Conservation (phyloP, 2,329 filamentous ascomycete genomes). For the Pestalotiopsis fici region DNA sequence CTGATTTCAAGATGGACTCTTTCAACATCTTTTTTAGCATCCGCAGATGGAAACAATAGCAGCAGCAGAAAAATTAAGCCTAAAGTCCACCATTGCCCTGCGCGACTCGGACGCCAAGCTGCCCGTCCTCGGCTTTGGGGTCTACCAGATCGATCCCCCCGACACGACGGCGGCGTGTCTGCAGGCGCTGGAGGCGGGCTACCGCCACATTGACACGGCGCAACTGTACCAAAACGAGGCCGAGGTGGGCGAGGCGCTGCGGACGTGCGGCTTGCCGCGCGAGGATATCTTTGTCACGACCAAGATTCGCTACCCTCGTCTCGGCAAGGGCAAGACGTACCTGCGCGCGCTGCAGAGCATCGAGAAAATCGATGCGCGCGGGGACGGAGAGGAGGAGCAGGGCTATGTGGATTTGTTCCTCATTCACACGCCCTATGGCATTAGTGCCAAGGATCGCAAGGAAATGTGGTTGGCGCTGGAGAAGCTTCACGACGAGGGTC, state of each 20-base stretch:
- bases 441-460: slow-evolving; percentile 51
- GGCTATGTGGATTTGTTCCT: slow-evolving; percentile 30
- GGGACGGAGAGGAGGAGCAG: too few species aligned
- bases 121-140: slow-evolving; percentile 4
- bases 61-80: not conserved
- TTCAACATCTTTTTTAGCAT: too few species aligned
- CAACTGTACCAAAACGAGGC: slow-evolving; percentile 66
- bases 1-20: too few species aligned
- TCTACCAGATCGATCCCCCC: slow-evolving; percentile 1
- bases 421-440: slow-evolving; percentile 63
- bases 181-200: slow-evolving; percentile 50
- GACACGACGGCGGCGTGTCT: slow-evolving; percentile 26
- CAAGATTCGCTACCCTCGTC: slow-evolving; percentile 51
- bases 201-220: slow-evolving; percentile 60
- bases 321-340: slow-evolving; percentile 43
- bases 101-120: not conserved
- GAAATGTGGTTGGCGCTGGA: slow-evolving; percentile 69
- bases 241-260: slow-evolving; percentile 60
- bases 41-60: too few species aligned
- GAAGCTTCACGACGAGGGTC: slow-evolving; percentile 58
- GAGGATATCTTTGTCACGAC: slow-evolving; percentile 62
- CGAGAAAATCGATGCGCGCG: slow-evolving; percentile 43
- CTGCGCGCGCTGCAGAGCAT: slow-evolving; percentile 63
- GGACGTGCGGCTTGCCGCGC: slow-evolving; percentile 51
- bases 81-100: not conserved